A percentile compares a stretch with the other conserved stretches of the same genome.
phyloP scores from a whole-genome alignment of 176 grass and related monocot species.

The Bromus sterilis region DNA sequence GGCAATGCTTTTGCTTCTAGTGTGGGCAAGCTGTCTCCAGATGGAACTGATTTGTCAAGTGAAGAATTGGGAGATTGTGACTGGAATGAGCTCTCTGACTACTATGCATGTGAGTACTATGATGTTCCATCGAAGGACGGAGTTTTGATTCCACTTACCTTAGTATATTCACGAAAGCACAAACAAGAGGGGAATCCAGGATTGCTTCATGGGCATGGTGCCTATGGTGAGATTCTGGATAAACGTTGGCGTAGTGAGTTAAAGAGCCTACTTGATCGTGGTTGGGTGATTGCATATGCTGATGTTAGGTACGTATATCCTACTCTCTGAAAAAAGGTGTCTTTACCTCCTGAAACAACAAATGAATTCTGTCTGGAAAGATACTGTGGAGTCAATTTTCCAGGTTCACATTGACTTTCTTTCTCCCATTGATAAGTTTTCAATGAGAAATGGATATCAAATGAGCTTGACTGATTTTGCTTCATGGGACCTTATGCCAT shows the following conservation, averaged over 20 bases:
- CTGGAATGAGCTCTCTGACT: conserved; percentile 91
- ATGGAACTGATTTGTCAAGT: conserved; percentile 24
- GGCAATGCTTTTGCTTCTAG: conserved; percentile 50
- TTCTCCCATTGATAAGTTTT: neutral
- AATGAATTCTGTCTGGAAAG: neutral
- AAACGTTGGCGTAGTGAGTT: conserved; percentile 85
- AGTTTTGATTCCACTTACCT: conserved; percentile 60
- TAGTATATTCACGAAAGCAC: conserved; percentile 77
- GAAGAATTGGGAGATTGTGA: conserved; percentile 35
- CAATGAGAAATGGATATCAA: neutral
- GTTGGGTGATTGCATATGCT: conserved; percentile 92
- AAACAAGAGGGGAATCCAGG: conserved; percentile 76
- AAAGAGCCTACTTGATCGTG: conserved; percentile 85
- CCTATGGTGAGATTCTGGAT: conserved; percentile 91
- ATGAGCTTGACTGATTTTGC: neutral
- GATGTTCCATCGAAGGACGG: conserved; percentile 71
- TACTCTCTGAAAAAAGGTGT: neutral
- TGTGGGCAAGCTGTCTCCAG: conserved; percentile 27
- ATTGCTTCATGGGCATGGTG: conserved; percentile 91
- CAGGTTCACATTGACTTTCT: neutral
- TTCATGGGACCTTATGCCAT: conserved; percentile 5
- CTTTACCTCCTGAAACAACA: conserved; percentile 7
- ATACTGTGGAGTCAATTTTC: neutral
- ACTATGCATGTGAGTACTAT: conserved; percentile 83
- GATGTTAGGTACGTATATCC: conserved; percentile 67